Conservation (phyloP, 1,284 basidiomycete species). For the Apiotrichum mycotoxinovorans region DNA sequence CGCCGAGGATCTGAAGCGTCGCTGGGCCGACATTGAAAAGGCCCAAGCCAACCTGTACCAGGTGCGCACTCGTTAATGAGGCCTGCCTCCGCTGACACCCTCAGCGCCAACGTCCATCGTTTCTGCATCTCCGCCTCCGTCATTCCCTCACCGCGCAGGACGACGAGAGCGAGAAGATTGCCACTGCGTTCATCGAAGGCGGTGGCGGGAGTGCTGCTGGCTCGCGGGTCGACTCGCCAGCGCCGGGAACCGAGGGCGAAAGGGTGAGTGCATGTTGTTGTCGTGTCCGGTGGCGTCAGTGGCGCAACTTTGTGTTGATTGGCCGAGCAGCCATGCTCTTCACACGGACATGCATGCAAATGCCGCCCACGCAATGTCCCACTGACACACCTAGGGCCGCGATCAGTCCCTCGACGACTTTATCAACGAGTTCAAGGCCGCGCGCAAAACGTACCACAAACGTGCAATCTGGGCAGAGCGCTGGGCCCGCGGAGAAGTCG, state of each 20-base stretch:
- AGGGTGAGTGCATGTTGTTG: slow-evolving; percentile 11
- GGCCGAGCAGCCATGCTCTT: neutral
- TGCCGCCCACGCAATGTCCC: no score
- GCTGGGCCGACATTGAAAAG: slow-evolving; percentile 79
- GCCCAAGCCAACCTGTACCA: slow-evolving; percentile 83
- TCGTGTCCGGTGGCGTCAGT: no score
- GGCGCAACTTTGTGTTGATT: no score
- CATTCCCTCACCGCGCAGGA: slow-evolving; percentile 85
- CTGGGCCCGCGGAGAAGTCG: slow-evolving; percentile 77
- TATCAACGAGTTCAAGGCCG: slow-evolving; percentile 77
- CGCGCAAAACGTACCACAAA: slow-evolving; percentile 82
- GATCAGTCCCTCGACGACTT: slow-evolving; percentile 68
- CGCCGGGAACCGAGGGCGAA: slow-evolving; percentile 25
- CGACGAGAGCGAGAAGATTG: slow-evolving; percentile 75
- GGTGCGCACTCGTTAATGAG: slow-evolving; percentile 52
- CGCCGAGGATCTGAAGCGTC: slow-evolving; percentile 69
- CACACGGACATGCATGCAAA: neutral
- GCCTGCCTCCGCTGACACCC: neutral
- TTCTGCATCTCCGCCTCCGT: slow-evolving; percentile 75
- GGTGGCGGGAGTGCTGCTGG: slow-evolving; percentile 37
- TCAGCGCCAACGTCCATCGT: slow-evolving; percentile 77
- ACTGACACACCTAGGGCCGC: slow-evolving; percentile 20
- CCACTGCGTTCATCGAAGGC: slow-evolving; percentile 70
- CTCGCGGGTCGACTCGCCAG: slow-evolving; percentile 48
- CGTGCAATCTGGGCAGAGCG: slow-evolving; percentile 80